These are phyloP conservation scores for Camellia granthamiana DNA, from an alignment of 148 eudicot genomes.

Conservation along the genomic window DNA sequence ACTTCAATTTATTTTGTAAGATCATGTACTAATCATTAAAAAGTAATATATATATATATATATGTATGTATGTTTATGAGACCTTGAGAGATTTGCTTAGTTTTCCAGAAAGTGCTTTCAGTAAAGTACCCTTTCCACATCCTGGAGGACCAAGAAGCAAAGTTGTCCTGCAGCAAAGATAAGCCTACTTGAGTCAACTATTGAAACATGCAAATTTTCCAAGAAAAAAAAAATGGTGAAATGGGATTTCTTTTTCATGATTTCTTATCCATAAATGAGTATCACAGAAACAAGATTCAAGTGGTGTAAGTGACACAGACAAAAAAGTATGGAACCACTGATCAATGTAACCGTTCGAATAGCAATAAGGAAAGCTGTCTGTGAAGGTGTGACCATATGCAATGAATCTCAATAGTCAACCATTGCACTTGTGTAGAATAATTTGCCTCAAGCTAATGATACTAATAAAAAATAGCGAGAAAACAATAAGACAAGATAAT, in stretches of 20 bases:
- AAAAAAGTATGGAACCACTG: too few species aligned
- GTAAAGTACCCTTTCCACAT: conserved; percentile 70
- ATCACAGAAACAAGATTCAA: too few species aligned
- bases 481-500: neutral
- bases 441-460: too few species aligned
- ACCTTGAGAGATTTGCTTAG: conserved; percentile 67
- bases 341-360: neutral
- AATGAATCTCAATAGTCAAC: neutral
- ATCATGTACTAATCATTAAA: neutral
- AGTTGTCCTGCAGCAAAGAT: conserved; percentile 52
- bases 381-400: neutral
- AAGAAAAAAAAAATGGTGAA: neutral
- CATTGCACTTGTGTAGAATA: neutral
- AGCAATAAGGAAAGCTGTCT: neutral
- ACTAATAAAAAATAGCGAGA: neutral
- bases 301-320: too few species aligned
- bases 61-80: neutral
- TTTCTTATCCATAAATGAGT: neutral
- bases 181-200: neutral
- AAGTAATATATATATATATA: neutral
- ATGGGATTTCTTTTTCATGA: neutral
- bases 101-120: conserved; percentile 75
- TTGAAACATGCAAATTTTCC: neutral
- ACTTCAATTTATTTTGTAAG: neutral
- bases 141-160: conserved; percentile 87